Base-by-base conservation (phyloP, 495 filamentous ascomycete genomes). In the Lasiosphaeria miniovina region DNA sequence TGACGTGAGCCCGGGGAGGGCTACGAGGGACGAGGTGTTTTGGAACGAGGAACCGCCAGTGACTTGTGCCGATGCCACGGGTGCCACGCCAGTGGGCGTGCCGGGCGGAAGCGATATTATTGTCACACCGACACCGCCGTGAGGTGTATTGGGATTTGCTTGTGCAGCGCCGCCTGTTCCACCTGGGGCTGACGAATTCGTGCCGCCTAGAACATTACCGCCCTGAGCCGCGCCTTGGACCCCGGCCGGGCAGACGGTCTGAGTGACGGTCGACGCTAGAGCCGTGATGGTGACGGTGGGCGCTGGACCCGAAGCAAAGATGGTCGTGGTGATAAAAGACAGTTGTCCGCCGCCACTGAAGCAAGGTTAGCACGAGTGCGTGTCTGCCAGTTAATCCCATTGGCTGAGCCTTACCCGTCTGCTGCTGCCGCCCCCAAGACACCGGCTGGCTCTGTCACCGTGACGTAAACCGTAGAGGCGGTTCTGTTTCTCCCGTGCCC, bases 241-340 rank as follows among this genome's bases (percentile, higher is more conserved):
- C 35, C 61, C 53, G 6, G 61, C 60, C 3, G 61, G 58, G 51
- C 58, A 68, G 15, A 69, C 58, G 0, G 64, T 68, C 53, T 71
- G 68, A 33, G 77, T 78, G 15, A 77, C 59, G n/a, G 75, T 78
- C 8, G 67, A 67, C 12, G 73, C 71, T 17, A 74, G 62, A 1
- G 73, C 74, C 3, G 75, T 78, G 59, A 76, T 67, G 49, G 76
- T 80, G 36, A 74, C 67, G 10, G 76, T 77, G 8, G 68, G 65
- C 34, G 65, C 62, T 24, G 54, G 15, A 52, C 73, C 75, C 32
- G 67, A 68, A 6, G 46, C 68, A 56, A 69, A 72, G 34, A 74
- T 63, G 14, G 73, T 76, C n/a, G 64, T 71, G 24, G 74, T 77
- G 10, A 76, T 32, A 59, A 76, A 71, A 4, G 74, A 74, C 4